Evolutionary conservation across 495 filamentous ascomycete species (phyloP).

Genomic region (Xylaria grammica): DNA sequence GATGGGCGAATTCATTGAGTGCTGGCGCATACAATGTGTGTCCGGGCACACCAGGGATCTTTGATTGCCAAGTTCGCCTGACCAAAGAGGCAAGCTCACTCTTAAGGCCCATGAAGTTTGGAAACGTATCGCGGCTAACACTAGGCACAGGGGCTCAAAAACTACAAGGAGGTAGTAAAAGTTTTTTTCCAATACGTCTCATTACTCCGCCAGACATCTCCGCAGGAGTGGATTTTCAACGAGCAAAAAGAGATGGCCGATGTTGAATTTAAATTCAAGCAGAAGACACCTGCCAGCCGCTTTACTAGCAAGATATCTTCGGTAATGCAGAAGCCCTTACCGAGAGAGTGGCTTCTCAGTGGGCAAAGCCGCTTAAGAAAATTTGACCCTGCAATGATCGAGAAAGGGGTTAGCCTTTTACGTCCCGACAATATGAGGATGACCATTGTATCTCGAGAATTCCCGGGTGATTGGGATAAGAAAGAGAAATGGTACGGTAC

Average conservation of each 20-base stretch:
- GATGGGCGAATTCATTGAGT: slow-evolving; percentile 88
- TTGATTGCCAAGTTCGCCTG: slow-evolving; percentile 77
- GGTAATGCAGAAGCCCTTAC: slow-evolving; percentile 88
- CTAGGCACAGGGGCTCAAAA: slow-evolving; percentile 58
- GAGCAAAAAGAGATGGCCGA: slow-evolving; percentile 89
- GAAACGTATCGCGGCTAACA: background rate
- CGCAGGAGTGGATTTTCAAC: slow-evolving; percentile 90
- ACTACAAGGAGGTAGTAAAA: slow-evolving; percentile 88
- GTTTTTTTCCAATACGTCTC: slow-evolving; percentile 93
- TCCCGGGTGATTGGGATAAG: slow-evolving; percentile 81
- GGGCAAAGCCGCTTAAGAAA: slow-evolving; percentile 69
- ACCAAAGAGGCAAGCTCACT: slow-evolving; percentile 72
- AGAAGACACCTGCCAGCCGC: slow-evolving; percentile 86
- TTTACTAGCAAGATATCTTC: slow-evolving; percentile 84
- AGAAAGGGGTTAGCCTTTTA: slow-evolving; percentile 73
- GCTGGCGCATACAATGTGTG: slow-evolving; percentile 79
- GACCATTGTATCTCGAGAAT: slow-evolving; percentile 78
- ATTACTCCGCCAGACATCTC: slow-evolving; percentile 78
- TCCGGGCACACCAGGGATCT: slow-evolving; percentile 79
- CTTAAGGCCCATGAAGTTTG: background rate
- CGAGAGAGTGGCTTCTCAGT: slow-evolving; percentile 85
- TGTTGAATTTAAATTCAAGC: slow-evolving; percentile 91
- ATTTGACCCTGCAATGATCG: slow-evolving; percentile 78
- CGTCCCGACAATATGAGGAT: slow-evolving; percentile 89
- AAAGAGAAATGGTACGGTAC: slow-evolving; percentile 99